Evolutionary conservation across 2,329 filamentous ascomycete genomes (phyloP), one percentile per base, ranked within the genome.

Genomic region (Xylariaceae sp.): DNA sequence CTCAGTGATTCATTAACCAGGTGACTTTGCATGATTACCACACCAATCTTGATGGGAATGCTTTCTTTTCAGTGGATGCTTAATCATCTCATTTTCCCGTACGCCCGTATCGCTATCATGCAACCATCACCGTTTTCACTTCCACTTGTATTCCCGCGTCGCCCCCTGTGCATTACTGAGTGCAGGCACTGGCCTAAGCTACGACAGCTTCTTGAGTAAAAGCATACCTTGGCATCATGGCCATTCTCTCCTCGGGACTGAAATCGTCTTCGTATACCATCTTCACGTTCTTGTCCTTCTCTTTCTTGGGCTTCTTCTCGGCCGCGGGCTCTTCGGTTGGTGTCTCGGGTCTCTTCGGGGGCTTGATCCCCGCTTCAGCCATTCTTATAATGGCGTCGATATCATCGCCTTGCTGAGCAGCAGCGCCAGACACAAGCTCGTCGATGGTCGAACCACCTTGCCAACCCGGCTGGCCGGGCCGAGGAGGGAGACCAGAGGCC

Each of bases 241-340:
- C 87, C 89, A 96, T 91, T 73, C 86, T 90, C 78, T 96, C 92
- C 74, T 97, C 92, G 1, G 90, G 89, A 64, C 89, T 94, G 64
- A 85, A 75, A 53, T 88, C 86, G 66, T 95, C 89, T 56, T 85
- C 85, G 73, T 94, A 96, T 31, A 96, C 78, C 81, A 96, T 86
- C 68, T 82, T 81, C 51, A 77, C 76, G 66, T 84, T 86, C 66
- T 84, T 82, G 60, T 83, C 79, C 56, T 86, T 87, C 55, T 83
- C 78, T 69, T 87, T 87, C 78, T 87, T 87, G 16, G 72, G 71
- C 64, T 83, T 83, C 74, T 85, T 88, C 68, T 88, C 85, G 46
- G 72, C 75, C 1, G 69, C 68, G 4, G 71, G 66, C 49, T 75
- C 76, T 33, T 73, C 71, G 17, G 70, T 66, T 7, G 60, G 55